These are phyloP conservation scores for Coemansia sp. DNA, from an alignment of 192 early-diverging fungal genomes.

Conservation along the genomic window DNA sequence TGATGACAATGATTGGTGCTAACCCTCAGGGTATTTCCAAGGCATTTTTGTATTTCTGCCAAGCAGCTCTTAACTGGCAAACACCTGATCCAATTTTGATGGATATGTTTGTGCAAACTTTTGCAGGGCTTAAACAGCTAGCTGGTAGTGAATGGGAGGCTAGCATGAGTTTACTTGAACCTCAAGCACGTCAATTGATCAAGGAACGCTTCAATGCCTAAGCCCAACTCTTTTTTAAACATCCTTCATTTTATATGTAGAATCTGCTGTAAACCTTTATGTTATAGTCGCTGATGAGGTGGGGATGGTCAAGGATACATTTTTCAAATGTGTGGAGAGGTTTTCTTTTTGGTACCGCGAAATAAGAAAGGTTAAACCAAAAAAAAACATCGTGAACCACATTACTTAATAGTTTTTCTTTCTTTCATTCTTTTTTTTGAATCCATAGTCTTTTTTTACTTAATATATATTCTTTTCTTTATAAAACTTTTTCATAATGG, in stretches of 20 bases:
- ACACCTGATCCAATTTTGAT: conserved; percentile 49
- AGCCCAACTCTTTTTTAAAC: too few relatives aligned
- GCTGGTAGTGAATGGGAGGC: conserved; percentile 46
- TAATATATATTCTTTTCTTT: conserved; percentile 18
- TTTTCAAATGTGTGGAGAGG: too few relatives aligned
- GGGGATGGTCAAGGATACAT: too few relatives aligned
- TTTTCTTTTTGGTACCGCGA: too few relatives aligned
- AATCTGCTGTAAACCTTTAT: too few relatives aligned
- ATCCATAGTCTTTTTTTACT: too few relatives aligned
- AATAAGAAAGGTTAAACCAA: too few relatives aligned
- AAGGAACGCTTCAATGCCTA: conserved; percentile 42
- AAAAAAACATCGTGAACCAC: too few relatives aligned
- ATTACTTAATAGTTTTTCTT: not conserved
- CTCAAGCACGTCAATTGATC: conserved; percentile 40
- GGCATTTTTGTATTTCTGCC: conserved; percentile 72
- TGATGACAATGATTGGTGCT: conserved; percentile 87
- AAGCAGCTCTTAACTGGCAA: conserved; percentile 76
- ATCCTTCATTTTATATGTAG: too few relatives aligned
- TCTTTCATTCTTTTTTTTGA: not conserved
- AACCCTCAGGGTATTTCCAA: conserved; percentile 83
- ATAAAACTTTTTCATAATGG: too few relatives aligned
- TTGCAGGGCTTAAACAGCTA: conserved; percentile 50
- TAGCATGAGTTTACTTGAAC: conserved; percentile 41
- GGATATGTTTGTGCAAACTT: conserved; percentile 52
- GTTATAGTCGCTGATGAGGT: too few relatives aligned